Conservation (phyloP, 1,139 yeast genomes). For the Geotrichum candidum region DNA sequence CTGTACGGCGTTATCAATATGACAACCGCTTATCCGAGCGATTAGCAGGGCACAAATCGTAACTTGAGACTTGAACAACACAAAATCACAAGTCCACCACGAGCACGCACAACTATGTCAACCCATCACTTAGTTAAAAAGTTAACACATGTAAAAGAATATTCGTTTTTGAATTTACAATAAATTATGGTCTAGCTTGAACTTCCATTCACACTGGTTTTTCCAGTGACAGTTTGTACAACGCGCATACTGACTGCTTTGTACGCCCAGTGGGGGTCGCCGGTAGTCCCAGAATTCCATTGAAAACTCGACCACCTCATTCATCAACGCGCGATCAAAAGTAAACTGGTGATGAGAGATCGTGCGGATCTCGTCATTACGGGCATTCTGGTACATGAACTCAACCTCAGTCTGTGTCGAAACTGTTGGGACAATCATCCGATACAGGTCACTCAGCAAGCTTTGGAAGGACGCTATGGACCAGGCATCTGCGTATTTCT, state of each 20-base stretch:
- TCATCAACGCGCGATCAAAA: conserved; percentile 21
- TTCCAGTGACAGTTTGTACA: conserved; percentile 24
- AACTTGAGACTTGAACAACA: not conserved
- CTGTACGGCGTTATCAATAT: no score
- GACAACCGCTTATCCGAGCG: no score
- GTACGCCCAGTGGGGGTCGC: conserved; percentile 29
- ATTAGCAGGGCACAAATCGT: not conserved
- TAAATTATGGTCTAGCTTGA: not conserved
- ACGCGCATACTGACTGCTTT: conserved; percentile 20
- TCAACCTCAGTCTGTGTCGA: conserved; percentile 1
- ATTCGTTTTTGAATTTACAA: not conserved
- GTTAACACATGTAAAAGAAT: not conserved
- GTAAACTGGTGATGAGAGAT: conserved; percentile 17
- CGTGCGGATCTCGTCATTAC: conserved; percentile 16
- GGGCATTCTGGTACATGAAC: not conserved
- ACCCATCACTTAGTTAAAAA: not conserved
- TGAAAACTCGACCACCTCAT: conserved; percentile 25
- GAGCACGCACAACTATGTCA: not conserved
- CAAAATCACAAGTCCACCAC: not conserved
- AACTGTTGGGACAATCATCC: not conserved
- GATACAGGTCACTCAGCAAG: not conserved
- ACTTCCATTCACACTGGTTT: conserved; percentile 23
- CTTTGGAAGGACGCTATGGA: not conserved
- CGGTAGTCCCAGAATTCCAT: conserved; percentile 28
- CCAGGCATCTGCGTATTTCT: not conserved